Conservation (phyloP, 768 basidiomycete genomes). For the Arthromyces matolae region DNA sequence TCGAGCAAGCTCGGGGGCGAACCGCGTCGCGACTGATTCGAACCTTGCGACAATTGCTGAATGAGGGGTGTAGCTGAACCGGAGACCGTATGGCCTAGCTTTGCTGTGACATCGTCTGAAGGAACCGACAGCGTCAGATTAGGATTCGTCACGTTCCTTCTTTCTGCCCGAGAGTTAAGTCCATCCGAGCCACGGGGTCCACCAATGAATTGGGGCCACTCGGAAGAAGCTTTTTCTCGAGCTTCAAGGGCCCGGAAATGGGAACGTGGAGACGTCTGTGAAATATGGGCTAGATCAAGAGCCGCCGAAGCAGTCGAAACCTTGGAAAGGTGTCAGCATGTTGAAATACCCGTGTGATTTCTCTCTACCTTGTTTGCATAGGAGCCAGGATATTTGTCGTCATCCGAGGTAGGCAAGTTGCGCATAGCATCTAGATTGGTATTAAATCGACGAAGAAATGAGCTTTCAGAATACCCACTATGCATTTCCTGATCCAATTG, state of each 20-base stretch:
- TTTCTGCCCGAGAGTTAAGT: conserved; percentile 50
- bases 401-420: conserved; percentile 82
- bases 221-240: conserved; percentile 77
- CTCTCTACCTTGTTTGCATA: conserved; percentile 62
- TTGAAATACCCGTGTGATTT: conserved; percentile 1
- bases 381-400: conserved; percentile 74
- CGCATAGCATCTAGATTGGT: conserved; percentile 72
- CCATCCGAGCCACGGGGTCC: conserved; percentile 60
- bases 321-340: conserved; percentile 29
- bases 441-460: conserved; percentile 3
- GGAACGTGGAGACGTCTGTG: conserved; percentile 71
- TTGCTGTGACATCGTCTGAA: conserved; percentile 43
- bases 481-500: conserved; percentile 94
- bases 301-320: conserved; percentile 89
- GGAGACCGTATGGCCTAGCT: conserved; percentile 42
- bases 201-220: conserved; percentile 89
- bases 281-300: conserved; percentile 85
- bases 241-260: conserved; percentile 57
- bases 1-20: conserved; percentile 71
- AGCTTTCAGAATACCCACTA: conserved; percentile 48
- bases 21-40: conserved; percentile 52
- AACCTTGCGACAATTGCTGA: conserved; percentile 56
- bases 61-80: conserved; percentile 62
- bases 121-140: conserved; percentile 60
- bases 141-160: conserved; percentile 74